Evolutionary conservation across 768 basidiomycete genomes (phyloP), one percentile per base, ranked within the genome.

Genomic region (Phanerodontia chrysosporium): DNA sequence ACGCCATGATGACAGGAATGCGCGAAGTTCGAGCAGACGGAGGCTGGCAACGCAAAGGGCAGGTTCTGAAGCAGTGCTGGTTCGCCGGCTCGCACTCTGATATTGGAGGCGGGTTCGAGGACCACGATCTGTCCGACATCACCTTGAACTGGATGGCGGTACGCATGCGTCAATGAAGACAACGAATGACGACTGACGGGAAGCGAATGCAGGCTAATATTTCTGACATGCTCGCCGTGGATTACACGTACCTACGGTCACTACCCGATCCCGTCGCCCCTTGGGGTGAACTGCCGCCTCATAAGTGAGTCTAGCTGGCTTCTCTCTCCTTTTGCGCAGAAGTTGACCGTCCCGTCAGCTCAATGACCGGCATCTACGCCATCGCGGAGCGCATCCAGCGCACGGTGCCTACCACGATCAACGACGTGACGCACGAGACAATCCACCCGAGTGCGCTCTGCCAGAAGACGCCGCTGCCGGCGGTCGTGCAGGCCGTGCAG

Each of bases 1-100:
- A 49, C 24, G 7, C n/a, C 21, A 30, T 7, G 49, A 49, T 32
- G 14, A n/a, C 55, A 89, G 87, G 73, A 80, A 49, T 83, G 82
- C 65, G 80, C 81, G 52, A 87, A 83, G 66, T 89, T 87, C 59
- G 75, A 81, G 39, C 86, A 88, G 64, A 82, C 81, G 0, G 73
- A 75, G 14, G 73, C 62, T 24, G 86, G 8, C 74, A 72, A 46
- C 67, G 63, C 49, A 86, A 84, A 66, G 76, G 76, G 7, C 89
- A 90, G 62, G 65, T 79, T 14, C 68, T 90, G 60, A 83, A 80
- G 58, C 88, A 90, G 84, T 86, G 83, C 63, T 90, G 89, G 88
- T 90, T 90, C 66, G 71, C 80, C 55, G 88, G 87, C 82, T 66
- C 56, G 64, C 76, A 75, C 52, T 65, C 68, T 14, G 74, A 74